Evolutionary conservation across 352 stramenopile genomes (phyloP).

Genomic region (Globisporangium paroecandrum): DNA sequence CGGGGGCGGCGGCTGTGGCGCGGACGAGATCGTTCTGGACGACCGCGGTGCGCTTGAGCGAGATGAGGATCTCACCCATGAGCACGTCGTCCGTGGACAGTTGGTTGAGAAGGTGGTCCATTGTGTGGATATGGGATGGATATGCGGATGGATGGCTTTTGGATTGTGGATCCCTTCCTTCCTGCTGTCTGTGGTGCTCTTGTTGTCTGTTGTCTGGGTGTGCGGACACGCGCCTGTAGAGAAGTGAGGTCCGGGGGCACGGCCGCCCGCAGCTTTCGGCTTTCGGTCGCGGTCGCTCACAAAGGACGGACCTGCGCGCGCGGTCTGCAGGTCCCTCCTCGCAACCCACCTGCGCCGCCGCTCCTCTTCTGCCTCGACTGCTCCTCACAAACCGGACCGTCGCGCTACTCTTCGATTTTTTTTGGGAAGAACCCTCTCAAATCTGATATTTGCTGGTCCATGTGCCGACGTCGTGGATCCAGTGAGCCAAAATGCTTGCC

Average conservation of each 20-base stretch:
- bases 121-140: conserved; percentile 4
- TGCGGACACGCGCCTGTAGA: conserved; percentile 14
- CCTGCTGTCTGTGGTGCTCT: conserved; percentile 5
- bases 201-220: conserved; percentile 1
- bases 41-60: conserved; percentile 51
- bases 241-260: conserved; percentile 14
- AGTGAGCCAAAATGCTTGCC: neutral
- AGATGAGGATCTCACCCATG: conserved; percentile 80
- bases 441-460: conserved; percentile 7
- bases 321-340: neutral
- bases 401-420: conserved; percentile 13
- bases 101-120: conserved; percentile 4
- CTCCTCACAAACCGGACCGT: neutral
- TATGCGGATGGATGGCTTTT: neutral
- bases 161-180: neutral
- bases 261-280: neutral
- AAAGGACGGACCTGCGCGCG: neutral
- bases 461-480: neutral
- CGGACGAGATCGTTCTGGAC: conserved; percentile 12
- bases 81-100: conserved; percentile 65
- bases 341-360: conserved; percentile 5
- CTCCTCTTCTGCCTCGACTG: neutral
- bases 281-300: neutral
- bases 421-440: neutral
- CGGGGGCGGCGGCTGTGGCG: conserved; percentile 3